A percentile compares a stretch with the other conserved stretches of the same genome.
Evolutionary conservation across 2,329 filamentous ascomycete species (phyloP).

Genomic region (Arthroderma sp.): DNA sequence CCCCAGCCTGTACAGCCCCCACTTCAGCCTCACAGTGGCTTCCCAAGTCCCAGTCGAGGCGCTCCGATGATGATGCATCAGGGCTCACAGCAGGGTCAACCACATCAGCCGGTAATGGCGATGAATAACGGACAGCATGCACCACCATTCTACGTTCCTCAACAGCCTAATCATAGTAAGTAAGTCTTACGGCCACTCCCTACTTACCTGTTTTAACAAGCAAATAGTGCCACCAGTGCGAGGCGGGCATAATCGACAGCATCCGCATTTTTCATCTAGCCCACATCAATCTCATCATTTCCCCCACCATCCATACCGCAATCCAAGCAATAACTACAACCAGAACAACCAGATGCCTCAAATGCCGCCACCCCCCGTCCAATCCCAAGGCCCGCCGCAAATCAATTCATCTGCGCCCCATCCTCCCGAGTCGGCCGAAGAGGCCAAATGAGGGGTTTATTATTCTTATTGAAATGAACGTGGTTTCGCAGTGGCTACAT

Average conservation of each 20-base stretch:
- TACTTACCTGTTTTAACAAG: conserved; percentile 25
- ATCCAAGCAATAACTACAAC: conserved; percentile 42
- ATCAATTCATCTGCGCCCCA: conserved; percentile 25
- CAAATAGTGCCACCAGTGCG: conserved; percentile 46
- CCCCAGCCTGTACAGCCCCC: conserved; percentile 38
- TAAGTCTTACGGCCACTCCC: conserved; percentile 20
- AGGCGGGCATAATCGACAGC: conserved; percentile 44
- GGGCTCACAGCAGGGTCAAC: conserved; percentile 81
- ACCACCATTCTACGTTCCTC: conserved; percentile 58
- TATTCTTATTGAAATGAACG: background rate
- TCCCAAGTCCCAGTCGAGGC: conserved; percentile 73
- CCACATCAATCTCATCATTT: conserved; percentile 53
- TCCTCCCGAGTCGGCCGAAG: conserved; percentile 31
- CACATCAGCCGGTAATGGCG: conserved; percentile 51
- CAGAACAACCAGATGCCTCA: conserved; percentile 30
- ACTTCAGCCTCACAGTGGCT: conserved; percentile 52
- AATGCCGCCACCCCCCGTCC: conserved; percentile 28
- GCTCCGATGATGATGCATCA: conserved; percentile 92
- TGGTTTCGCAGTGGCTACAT: too few relatives aligned
- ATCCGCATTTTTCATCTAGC: conserved; percentile 52
- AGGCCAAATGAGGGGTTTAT: conserved; percentile 34
- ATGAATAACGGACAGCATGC: conserved; percentile 66
- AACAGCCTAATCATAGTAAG: conserved; percentile 63
- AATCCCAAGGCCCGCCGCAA: conserved; percentile 15
- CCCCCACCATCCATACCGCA: conserved; percentile 43